Percentiles rank a stretch among this genome's conserved stretches.
phyloP scores from a whole-genome alignment of 179 eudicot genomes.

The Beta corolliflora region DNA sequence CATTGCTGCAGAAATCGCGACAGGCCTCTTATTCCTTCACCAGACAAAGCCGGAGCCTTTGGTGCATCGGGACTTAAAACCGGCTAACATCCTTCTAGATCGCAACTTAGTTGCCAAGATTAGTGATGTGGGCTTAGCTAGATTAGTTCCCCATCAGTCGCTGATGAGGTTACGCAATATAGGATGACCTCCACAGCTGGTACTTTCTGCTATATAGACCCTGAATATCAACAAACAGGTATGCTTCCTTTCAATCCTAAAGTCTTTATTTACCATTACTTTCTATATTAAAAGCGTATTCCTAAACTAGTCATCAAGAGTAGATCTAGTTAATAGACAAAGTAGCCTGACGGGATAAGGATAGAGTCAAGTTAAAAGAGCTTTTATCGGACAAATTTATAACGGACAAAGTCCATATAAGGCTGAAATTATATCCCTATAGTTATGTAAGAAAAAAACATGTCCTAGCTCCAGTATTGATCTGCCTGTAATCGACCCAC shows the following conservation, averaged over 20 bases:
- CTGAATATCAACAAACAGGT: slow-evolving; percentile 54
- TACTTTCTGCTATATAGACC: slow-evolving; percentile 51
- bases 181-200: slow-evolving; percentile 50
- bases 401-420: no score
- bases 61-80: slow-evolving; percentile 51
- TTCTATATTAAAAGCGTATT: no score
- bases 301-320: no score
- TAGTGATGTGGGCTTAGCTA: slow-evolving; percentile 47
- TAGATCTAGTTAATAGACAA: no score
- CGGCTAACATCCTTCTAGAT: slow-evolving; percentile 46
- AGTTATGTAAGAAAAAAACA: no score
- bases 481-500: neutral
- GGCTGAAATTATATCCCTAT: no score
- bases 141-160: slow-evolving; percentile 40
- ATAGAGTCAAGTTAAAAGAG: no score
- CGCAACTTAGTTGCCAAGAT: slow-evolving; percentile 46
- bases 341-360: no score
- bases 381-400: no score
- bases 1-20: slow-evolving; percentile 48
- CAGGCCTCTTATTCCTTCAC: slow-evolving; percentile 46
- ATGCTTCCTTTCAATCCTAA: slow-evolving; percentile 6
- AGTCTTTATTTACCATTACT: no score
- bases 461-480: neutral
- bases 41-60: slow-evolving; percentile 51
- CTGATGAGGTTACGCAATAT: slow-evolving; percentile 42